phyloP scores from a whole-genome alignment of 306 rosid species.

The Pterocarpus macrocarpus region DNA sequence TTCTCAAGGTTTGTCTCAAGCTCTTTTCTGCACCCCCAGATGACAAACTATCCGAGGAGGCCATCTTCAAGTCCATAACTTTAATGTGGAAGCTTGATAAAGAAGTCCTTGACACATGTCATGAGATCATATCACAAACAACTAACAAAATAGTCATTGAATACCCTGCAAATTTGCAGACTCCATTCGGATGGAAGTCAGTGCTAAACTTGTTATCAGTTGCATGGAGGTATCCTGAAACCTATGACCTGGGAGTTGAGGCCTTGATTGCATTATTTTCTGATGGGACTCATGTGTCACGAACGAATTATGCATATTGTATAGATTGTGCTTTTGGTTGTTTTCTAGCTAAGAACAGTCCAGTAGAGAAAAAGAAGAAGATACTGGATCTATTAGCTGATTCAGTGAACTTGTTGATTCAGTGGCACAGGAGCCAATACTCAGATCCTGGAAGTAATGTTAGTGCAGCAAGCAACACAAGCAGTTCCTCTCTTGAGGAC shows the following conservation, averaged over 20 bases:
- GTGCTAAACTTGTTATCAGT: constrained; percentile 75
- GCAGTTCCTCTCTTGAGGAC: constrained; percentile 74
- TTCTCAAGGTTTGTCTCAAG: constrained; percentile 70
- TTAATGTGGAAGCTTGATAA: constrained; percentile 94
- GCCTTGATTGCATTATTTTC: constrained; percentile 73
- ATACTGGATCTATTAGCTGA: constrained; percentile 71
- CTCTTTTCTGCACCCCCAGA: constrained; percentile 61
- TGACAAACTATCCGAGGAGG: constrained; percentile 75
- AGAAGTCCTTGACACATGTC: constrained; percentile 80
- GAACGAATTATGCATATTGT: constrained; percentile 67
- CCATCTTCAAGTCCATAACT: constrained; percentile 86
- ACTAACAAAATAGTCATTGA: constrained; percentile 66
- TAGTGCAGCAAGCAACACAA: constrained; percentile 61
- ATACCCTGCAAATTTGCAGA: constrained; percentile 77
- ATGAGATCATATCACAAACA: constrained; percentile 63
- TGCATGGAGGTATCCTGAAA: constrained; percentile 74
- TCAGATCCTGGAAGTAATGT: constrained; percentile 65
- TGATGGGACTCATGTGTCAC: constrained; percentile 57
- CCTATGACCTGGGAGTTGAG: constrained; percentile 76
- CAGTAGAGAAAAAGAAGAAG: constrained; percentile 77
- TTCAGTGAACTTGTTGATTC: constrained; percentile 68
- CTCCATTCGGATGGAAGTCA: constrained; percentile 84
- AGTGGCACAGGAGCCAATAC: constrained; percentile 68
- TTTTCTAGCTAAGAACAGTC: constrained; percentile 82
- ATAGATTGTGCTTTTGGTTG: constrained; percentile 83